Percentiles rank a stretch among this genome's conserved stretches.
Conservation (phyloP, 2,329 filamentous ascomycete genomes). For the Colletotrichum gigasporum region DNA sequence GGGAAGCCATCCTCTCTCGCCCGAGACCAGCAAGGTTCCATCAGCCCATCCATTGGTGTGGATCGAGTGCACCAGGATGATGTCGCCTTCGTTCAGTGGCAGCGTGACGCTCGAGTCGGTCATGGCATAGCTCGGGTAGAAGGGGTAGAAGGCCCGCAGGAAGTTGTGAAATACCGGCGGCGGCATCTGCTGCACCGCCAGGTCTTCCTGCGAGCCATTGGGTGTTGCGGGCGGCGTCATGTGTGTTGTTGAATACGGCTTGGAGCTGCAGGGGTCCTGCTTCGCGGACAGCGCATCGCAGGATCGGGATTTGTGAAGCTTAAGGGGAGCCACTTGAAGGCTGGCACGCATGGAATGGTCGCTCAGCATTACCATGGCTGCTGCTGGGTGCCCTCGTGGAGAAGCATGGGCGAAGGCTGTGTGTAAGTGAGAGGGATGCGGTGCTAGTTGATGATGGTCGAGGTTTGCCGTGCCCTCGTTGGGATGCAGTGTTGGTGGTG, state of each 20-base stretch:
- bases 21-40: conserved; percentile 86
- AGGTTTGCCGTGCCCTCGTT: background rate
- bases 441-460: background rate
- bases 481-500: background rate
- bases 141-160: conserved; percentile 91
- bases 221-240: conserved; percentile 84
- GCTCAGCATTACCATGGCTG: conserved; percentile 58
- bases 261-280: conserved; percentile 44
- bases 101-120: conserved; percentile 89
- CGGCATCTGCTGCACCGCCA: conserved; percentile 52
- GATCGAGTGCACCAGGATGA: conserved; percentile 94
- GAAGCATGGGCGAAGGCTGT: conserved; percentile 46
- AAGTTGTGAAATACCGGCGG: conserved; percentile 90
- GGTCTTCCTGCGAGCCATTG: conserved; percentile 71
- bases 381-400: conserved; percentile 41
- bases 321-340: conserved; percentile 69
- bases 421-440: background rate
- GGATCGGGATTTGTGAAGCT: conserved; percentile 56
- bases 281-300: conserved; percentile 37
- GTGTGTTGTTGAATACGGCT: conserved; percentile 62
- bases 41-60: conserved; percentile 99
- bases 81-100: conserved; percentile 87
- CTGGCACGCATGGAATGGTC: conserved; percentile 62
- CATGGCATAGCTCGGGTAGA: conserved; percentile 80
- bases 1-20: conserved; percentile 91